These are phyloP conservation scores for Vicia sativa DNA, from an alignment of 306 rosid genomes.

Conservation along the genomic window DNA sequence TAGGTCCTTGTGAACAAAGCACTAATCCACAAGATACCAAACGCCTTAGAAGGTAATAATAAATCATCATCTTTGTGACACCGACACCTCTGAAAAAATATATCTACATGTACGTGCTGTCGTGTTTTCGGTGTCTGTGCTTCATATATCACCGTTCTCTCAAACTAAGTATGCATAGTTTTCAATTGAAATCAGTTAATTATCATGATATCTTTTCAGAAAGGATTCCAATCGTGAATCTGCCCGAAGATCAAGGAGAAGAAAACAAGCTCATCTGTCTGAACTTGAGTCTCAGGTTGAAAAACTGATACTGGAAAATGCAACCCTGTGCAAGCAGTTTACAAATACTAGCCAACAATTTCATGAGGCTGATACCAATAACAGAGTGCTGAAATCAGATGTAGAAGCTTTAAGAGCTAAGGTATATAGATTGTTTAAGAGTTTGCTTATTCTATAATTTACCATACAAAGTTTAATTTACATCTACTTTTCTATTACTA, in stretches of 20 bases:
- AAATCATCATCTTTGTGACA: no score
- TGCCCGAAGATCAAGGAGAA: slow-evolving; percentile 83
- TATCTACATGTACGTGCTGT: no score
- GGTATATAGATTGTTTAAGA: slow-evolving; percentile 52
- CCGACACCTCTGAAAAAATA: no score
- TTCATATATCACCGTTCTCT: no score
- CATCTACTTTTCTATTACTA: slow-evolving; percentile 27
- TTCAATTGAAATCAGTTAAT: not conserved
- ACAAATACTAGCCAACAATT: slow-evolving; percentile 66
- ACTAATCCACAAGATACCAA: slow-evolving; percentile 54
- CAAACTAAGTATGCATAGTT: no score
- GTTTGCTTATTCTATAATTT: not conserved
- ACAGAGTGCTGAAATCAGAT: slow-evolving; percentile 75
- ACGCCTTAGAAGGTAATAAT: slow-evolving; percentile 68
- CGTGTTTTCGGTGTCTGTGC: no score
- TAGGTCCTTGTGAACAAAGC: slow-evolving; percentile 68
- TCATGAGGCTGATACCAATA: slow-evolving; percentile 72
- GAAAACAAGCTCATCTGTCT: slow-evolving; percentile 72
- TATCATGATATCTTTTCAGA: slow-evolving; percentile 46
- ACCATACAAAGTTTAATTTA: not conserved
- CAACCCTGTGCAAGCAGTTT: slow-evolving; percentile 60
- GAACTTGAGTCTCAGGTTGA: slow-evolving; percentile 82
- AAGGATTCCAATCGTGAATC: slow-evolving; percentile 80
- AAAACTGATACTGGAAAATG: slow-evolving; percentile 65
- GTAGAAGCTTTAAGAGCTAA: slow-evolving; percentile 97